Evolutionary conservation across 768 basidiomycete species (phyloP).

Genomic region (Nevesoporus exiguus): DNA sequence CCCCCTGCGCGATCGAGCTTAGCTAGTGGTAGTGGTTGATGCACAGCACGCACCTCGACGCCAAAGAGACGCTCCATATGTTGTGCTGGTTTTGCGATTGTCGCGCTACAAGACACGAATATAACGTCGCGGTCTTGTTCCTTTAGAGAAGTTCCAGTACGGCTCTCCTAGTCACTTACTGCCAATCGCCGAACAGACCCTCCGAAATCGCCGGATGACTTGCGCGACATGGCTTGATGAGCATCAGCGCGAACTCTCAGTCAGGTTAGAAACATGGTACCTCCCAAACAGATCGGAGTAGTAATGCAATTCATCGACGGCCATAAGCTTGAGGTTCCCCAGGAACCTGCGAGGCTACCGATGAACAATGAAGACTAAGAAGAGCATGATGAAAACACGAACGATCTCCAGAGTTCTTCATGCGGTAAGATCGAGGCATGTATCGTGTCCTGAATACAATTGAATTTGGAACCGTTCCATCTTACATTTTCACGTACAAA

Average conservation of each 20-base stretch:
- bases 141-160: not conserved
- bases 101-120: slow-evolving; percentile 88
- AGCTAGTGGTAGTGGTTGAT: not conserved
- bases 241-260: not conserved
- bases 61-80: slow-evolving; percentile 81
- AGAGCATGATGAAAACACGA: slow-evolving; percentile 1
- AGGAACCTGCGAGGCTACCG: slow-evolving; percentile 51
- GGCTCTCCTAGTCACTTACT: slow-evolving; percentile 43
- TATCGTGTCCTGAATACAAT: slow-evolving; percentile 63
- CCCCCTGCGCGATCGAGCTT: slow-evolving; percentile 34
- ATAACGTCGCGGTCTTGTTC: slow-evolving; percentile 45
- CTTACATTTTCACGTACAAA: slow-evolving; percentile 49
- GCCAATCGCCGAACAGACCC: slow-evolving; percentile 73
- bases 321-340: slow-evolving; percentile 70
- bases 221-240: slow-evolving; percentile 70
- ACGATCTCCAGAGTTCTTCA: slow-evolving; percentile 82
- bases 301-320: slow-evolving; percentile 85
- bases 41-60: slow-evolving; percentile 37
- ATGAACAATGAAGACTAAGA: slow-evolving; percentile 4
- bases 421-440: slow-evolving; percentile 82
- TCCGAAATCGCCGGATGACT: slow-evolving; percentile 69
- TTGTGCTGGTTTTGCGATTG: slow-evolving; percentile 67
- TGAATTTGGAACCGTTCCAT: not conserved
- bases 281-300: slow-evolving; percentile 80
- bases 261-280: slow-evolving; percentile 32